Percentiles rank a stretch among this genome's conserved stretches.
phyloP scores from a whole-genome alignment of 129 eudicot genomes.

The Artemisia annua region DNA sequence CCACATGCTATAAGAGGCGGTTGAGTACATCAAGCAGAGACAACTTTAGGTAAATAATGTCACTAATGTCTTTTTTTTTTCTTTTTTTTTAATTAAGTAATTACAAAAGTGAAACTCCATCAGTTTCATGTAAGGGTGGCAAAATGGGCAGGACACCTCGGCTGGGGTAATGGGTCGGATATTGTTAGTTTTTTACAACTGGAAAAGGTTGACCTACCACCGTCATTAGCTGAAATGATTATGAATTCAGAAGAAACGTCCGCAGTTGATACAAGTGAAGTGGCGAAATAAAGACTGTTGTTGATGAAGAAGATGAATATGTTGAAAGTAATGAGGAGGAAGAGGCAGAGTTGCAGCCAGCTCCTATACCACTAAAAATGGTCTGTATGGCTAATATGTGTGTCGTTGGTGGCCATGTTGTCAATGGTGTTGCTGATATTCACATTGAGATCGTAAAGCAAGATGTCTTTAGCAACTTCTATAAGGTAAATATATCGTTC shows the following conservation, averaged over 20 bases:
- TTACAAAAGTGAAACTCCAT: no score
- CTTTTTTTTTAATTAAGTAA: no score
- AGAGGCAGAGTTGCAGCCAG: conserved; percentile 41
- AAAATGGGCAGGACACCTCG: no score
- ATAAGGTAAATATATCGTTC: conserved; percentile 49
- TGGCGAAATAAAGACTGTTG: conserved; percentile 24
- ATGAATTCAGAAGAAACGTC: conserved; percentile 45
- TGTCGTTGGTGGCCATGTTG: conserved; percentile 93
- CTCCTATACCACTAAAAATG: conserved; percentile 59
- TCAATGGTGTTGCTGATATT: conserved; percentile 94
- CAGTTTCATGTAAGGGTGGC: no score
- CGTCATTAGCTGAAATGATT: conserved; percentile 56
- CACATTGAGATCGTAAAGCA: conserved; percentile 91
- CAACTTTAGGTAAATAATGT: no score
- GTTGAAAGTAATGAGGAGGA: conserved; percentile 37
- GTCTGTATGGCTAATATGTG: conserved; percentile 95
- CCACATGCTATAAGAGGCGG: no score
- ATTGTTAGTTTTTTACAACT: neutral
- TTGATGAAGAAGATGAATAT: conserved; percentile 37
- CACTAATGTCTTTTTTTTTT: no score
- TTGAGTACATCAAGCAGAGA: no score
- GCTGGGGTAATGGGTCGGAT: no score
- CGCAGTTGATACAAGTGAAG: conserved; percentile 37
- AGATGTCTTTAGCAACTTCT: conserved; percentile 84
- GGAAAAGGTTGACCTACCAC: conserved; percentile 72